These are phyloP conservation scores for Eutrema salsugineum DNA, from an alignment of 441 rosid species.

Conservation along the genomic window DNA sequence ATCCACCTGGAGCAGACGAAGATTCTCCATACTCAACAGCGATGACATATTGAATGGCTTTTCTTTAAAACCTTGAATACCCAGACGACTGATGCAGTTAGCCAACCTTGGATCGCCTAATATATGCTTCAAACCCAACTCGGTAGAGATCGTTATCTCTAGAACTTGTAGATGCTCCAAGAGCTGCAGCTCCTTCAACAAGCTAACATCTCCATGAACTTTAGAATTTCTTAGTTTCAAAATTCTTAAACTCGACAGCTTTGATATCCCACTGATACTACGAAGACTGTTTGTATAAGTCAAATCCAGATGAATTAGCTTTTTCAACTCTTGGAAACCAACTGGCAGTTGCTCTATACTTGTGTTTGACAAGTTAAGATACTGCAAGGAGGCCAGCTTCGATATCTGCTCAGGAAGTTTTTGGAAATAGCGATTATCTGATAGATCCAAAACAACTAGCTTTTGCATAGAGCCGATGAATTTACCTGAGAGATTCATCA, in stretches of 20 bases:
- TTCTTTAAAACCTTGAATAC: neutral
- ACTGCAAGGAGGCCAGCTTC: neutral
- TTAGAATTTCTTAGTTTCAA: neutral
- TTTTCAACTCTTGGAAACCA: too few relatives aligned
- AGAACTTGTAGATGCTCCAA: conserved; percentile 4
- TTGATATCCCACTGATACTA: conserved; percentile 25
- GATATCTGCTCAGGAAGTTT: conserved; percentile 12
- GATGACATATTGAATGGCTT: neutral
- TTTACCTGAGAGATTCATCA: neutral
- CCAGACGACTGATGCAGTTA: accelerated
- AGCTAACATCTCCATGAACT: neutral
- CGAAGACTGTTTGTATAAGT: too few relatives aligned
- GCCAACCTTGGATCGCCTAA: neutral
- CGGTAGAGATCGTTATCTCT: neutral
- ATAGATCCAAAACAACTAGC: conserved; percentile 27
- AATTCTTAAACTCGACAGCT: neutral
- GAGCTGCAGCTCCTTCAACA: neutral
- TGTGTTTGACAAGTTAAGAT: conserved; percentile 7
- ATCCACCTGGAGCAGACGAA: too few relatives aligned
- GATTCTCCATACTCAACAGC: too few relatives aligned
- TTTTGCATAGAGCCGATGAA: conserved; percentile 22
- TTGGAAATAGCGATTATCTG: neutral
- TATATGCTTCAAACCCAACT: neutral
- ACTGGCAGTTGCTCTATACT: conserved; percentile 6
- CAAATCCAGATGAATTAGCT: too few relatives aligned